Evolutionary conservation across 2,329 filamentous ascomycete species (phyloP).

Genomic region (Sarocladiaceae sp.): DNA sequence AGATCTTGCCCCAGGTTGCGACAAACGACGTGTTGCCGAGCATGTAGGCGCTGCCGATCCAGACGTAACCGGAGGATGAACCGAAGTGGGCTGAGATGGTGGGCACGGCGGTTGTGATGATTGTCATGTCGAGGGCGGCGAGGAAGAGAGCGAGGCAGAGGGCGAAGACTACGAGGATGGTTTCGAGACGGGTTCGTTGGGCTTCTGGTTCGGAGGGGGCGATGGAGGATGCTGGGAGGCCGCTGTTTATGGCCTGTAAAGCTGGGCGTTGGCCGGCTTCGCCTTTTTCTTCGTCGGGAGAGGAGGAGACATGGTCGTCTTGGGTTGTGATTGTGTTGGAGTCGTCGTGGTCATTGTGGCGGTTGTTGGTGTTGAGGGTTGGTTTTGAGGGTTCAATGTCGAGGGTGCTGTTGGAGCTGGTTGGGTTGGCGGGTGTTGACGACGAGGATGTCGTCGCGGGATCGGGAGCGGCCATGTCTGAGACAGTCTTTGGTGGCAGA

Average conservation of each 20-base stretch:
- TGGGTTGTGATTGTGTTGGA: not conserved
- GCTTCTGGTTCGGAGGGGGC: slow-evolving; percentile 25
- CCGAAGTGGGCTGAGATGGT: slow-evolving; percentile 60
- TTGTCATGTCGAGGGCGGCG: slow-evolving; percentile 54
- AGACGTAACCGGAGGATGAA: slow-evolving; percentile 67
- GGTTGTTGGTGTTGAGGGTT: not conserved
- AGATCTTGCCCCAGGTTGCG: slow-evolving; percentile 65
- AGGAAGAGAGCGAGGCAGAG: slow-evolving; percentile 45
- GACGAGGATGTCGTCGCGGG: slow-evolving; percentile 1
- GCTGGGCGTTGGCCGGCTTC: not conserved
- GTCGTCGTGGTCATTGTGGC: not conserved
- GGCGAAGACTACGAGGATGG: slow-evolving; percentile 34
- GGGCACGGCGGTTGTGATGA: slow-evolving; percentile 63
- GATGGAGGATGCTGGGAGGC: slow-evolving; percentile 6
- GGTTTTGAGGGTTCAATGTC: slow-evolving; percentile 1
- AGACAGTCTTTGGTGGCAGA: not conserved
- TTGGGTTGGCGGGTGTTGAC: not conserved
- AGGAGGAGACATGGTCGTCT: not conserved
- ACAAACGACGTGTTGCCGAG: slow-evolving; percentile 64
- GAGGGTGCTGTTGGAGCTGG: not conserved
- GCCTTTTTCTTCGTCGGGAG: slow-evolving; percentile 4
- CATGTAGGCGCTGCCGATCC: slow-evolving; percentile 73
- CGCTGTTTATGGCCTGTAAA: not conserved
- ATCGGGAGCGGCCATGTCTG: not conserved
- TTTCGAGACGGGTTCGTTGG: slow-evolving; percentile 32